Conservation (phyloP, 2,329 filamentous ascomycete genomes). For the Raffaelea deltoideospora region DNA sequence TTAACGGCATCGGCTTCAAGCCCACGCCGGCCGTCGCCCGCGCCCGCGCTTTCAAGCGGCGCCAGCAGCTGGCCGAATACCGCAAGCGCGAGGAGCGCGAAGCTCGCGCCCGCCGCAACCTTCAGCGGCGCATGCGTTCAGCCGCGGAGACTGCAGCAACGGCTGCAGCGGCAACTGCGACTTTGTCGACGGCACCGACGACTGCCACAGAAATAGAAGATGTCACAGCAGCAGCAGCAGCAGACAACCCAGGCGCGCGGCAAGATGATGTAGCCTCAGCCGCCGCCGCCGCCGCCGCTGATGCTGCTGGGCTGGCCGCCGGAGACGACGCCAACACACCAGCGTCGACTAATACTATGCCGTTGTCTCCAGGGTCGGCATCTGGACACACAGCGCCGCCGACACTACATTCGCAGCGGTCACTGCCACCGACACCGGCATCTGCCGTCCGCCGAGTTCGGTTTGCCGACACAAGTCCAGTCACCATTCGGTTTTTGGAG, state of each 20-base stretch:
- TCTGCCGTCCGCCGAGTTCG: constrained; percentile 4
- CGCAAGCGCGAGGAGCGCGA: constrained; percentile 45
- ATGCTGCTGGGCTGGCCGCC: too few relatives aligned
- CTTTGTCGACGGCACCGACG: background rate
- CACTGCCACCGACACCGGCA: background rate
- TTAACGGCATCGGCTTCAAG: constrained; percentile 53
- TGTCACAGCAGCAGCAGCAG: too few relatives aligned
- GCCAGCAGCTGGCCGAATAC: constrained; percentile 48
- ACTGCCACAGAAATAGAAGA: too few relatives aligned
- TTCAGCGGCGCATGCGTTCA: constrained; percentile 25
- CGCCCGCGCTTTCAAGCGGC: constrained; percentile 38
- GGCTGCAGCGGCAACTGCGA: background rate
- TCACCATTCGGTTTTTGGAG: constrained; percentile 8
- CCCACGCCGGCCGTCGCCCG: constrained; percentile 47
- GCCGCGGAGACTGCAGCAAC: background rate
- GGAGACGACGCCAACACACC: background rate
- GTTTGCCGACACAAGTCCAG: constrained; percentile 7
- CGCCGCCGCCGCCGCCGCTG: too few relatives aligned
- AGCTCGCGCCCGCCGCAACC: constrained; percentile 38
- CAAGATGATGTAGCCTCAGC: too few relatives aligned
- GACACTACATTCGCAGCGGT: too few relatives aligned
- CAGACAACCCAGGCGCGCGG: too few relatives aligned
- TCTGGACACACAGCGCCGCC: background rate
- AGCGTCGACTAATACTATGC: too few relatives aligned
- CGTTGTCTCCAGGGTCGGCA: background rate